Percentiles rank a stretch among this genome's conserved stretches.
phyloP scores from a whole-genome alignment of 2,329 filamentous ascomycete species.

The Hirsutella minnesotensis region DNA sequence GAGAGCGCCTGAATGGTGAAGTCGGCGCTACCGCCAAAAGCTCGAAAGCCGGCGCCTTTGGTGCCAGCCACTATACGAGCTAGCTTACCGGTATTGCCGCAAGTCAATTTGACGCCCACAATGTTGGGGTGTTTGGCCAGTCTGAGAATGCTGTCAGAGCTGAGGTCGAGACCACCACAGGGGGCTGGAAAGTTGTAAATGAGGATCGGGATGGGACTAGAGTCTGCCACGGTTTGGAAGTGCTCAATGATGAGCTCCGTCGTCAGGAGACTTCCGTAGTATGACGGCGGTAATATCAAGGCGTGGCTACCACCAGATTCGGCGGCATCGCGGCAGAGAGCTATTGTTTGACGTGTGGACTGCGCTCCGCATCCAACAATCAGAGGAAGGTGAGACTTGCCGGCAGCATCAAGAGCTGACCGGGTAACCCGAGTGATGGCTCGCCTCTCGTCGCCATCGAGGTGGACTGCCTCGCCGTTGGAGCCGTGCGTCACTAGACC shows the following conservation, averaged over 20 bases:
- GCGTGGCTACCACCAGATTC: constrained; percentile 54
- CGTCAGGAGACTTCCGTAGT: constrained; percentile 51
- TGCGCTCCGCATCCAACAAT: constrained; percentile 61
- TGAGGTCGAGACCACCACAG: constrained; percentile 43
- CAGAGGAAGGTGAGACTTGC: constrained; percentile 43
- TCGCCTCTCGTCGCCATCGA: constrained; percentile 53
- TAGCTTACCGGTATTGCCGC: constrained; percentile 52
- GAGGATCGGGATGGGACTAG: constrained; percentile 44
- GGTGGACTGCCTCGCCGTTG: constrained; percentile 63
- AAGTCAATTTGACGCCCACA: constrained; percentile 51
- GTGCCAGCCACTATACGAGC: constrained; percentile 34
- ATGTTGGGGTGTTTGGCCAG: constrained; percentile 45
- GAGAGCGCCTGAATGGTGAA: constrained; percentile 61
- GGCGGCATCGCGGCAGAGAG: constrained; percentile 52
- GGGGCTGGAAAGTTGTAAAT: constrained; percentile 55
- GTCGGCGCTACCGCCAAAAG: constrained; percentile 61
- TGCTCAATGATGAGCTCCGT: constrained; percentile 45
- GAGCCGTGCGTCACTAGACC: constrained; percentile 60
- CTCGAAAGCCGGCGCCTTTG: constrained; percentile 39
- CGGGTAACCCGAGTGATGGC: constrained; percentile 50
- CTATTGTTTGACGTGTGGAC: constrained; percentile 54
- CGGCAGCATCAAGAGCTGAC: constrained; percentile 44
- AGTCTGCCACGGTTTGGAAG: constrained; percentile 50
- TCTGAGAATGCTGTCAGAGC: constrained; percentile 42
- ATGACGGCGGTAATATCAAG: constrained; percentile 56